Evolutionary conservation across 208 protist genomes (phyloP).

Genomic region (Endotrypanum monterogeii): DNA sequence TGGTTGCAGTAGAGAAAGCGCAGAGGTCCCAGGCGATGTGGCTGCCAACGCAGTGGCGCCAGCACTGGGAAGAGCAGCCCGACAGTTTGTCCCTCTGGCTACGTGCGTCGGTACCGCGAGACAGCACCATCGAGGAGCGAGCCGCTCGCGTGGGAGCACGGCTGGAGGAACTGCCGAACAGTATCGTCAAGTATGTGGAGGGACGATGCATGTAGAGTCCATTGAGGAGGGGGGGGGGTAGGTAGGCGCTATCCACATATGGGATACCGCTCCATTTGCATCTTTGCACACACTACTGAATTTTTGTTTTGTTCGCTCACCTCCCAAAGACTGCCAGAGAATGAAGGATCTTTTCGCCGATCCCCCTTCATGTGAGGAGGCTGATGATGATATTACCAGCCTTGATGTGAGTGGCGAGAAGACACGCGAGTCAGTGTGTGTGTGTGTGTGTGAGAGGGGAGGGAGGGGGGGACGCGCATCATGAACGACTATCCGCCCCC

Average conservation of each 20-base stretch:
- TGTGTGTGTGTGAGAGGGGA: no score
- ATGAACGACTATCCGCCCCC: background rate
- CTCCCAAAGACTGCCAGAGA: background rate
- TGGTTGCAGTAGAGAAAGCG: conserved; percentile 17
- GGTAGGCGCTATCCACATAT: background rate
- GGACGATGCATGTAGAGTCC: conserved; percentile 15
- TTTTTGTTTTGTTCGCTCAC: background rate
- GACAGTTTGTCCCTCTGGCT: conserved; percentile 38
- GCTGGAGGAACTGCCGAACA: conserved; percentile 43
- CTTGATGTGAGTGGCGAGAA: background rate
- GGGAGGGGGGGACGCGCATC: background rate
- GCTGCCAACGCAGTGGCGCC: conserved; percentile 30
- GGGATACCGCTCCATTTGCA: background rate
- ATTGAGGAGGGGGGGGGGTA: background rate
- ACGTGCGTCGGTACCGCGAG: conserved; percentile 22
- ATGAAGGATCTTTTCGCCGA: background rate
- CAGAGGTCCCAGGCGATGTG: conserved; percentile 25
- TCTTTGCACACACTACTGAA: background rate
- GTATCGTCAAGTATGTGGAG: conserved; percentile 43
- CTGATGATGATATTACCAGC: background rate
- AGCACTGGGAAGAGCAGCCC: conserved; percentile 38
- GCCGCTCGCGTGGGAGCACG: conserved; percentile 23
- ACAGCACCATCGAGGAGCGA: conserved; percentile 31
- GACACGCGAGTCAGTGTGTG: background rate
- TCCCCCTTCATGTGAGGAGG: background rate